phyloP scores from a whole-genome alignment of 1,284 basidiomycete genomes.

The Acaromyces ingoldii region DNA sequence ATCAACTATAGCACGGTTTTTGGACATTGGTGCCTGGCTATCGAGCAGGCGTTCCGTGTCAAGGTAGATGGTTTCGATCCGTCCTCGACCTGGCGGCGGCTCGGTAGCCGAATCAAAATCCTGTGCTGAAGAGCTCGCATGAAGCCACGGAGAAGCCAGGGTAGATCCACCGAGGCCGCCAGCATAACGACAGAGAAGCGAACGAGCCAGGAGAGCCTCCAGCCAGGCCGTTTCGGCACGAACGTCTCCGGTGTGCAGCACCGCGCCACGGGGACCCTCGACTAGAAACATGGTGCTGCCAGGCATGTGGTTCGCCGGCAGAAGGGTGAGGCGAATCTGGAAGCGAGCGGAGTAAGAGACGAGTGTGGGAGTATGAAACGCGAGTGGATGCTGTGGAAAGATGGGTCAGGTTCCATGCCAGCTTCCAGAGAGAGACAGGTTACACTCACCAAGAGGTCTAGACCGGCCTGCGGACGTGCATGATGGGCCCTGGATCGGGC shows the following conservation, averaged over 20 bases:
- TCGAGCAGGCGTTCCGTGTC: constrained; percentile 65
- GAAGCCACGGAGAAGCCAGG: constrained; percentile 6
- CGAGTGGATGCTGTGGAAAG: constrained; percentile 18
- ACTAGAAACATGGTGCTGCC: constrained; percentile 89
- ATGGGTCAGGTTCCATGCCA: no score
- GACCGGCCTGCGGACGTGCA: no score
- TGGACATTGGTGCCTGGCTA: constrained; percentile 15
- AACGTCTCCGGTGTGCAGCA: constrained; percentile 89
- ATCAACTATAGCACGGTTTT: constrained; percentile 55
- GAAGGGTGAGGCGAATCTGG: constrained; percentile 66
- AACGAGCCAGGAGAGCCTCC: constrained; percentile 63
- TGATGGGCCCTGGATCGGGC: no score
- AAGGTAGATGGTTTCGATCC: constrained; percentile 74
- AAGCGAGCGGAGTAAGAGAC: constrained; percentile 61
- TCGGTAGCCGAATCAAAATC: no score
- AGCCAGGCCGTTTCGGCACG: constrained; percentile 77
- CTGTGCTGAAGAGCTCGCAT: no score
- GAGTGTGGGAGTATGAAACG: constrained; percentile 60
- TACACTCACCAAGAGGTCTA: no score
- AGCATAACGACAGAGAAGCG: constrained; percentile 67
- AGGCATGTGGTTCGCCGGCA: constrained; percentile 92
- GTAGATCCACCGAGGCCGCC: constrained; percentile 13
- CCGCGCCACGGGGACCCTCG: constrained; percentile 65
- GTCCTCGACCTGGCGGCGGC: not conserved
- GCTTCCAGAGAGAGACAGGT: no score